These are phyloP conservation scores for Rhynchosporium secalis DNA, from an alignment of 2,329 filamentous ascomycete genomes.

Conservation along the genomic window DNA sequence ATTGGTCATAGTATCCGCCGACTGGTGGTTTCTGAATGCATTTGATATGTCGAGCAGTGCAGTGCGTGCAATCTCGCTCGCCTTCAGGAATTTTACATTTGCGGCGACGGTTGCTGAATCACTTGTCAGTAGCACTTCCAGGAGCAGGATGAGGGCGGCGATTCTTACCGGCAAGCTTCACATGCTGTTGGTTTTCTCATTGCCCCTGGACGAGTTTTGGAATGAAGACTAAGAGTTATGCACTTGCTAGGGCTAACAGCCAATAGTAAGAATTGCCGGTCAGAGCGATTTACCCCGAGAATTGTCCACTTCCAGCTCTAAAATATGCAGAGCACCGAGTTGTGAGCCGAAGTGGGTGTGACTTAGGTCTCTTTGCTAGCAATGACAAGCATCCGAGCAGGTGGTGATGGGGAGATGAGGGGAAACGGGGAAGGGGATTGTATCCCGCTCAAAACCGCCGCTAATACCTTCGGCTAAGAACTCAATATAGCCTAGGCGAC, in stretches of 20 bases:
- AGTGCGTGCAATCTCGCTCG: background rate
- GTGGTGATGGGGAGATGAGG: slow-evolving; percentile 10
- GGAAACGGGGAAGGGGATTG: background rate
- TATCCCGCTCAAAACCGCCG: background rate
- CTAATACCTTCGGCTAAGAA: background rate
- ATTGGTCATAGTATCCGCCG: slow-evolving; percentile 7
- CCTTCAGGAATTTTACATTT: slow-evolving; percentile 10
- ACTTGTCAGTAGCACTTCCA: background rate
- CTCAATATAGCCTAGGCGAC: background rate
- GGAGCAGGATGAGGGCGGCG: background rate
- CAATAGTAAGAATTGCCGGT: background rate
- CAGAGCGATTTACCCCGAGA: background rate
- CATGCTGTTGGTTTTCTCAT: slow-evolving; percentile 12
- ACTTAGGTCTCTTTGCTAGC: background rate
- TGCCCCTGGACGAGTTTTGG: background rate
- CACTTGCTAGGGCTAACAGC: slow-evolving; percentile 2
- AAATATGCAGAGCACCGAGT: background rate
- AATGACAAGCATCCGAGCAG: background rate
- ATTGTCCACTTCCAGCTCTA: background rate
- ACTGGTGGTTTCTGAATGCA: slow-evolving; percentile 9
- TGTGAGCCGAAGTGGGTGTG: background rate
- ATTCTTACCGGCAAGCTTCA: slow-evolving; percentile 5
- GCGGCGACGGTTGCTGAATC: slow-evolving; percentile 4
- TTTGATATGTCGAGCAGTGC: slow-evolving; percentile 10
- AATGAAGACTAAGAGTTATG: background rate